A percentile compares a stretch with the other conserved stretches of the same genome.
These are phyloP conservation scores for Aspergillus latus DNA, from an alignment of 2,329 filamentous ascomycete genomes.

Conservation along the genomic window DNA sequence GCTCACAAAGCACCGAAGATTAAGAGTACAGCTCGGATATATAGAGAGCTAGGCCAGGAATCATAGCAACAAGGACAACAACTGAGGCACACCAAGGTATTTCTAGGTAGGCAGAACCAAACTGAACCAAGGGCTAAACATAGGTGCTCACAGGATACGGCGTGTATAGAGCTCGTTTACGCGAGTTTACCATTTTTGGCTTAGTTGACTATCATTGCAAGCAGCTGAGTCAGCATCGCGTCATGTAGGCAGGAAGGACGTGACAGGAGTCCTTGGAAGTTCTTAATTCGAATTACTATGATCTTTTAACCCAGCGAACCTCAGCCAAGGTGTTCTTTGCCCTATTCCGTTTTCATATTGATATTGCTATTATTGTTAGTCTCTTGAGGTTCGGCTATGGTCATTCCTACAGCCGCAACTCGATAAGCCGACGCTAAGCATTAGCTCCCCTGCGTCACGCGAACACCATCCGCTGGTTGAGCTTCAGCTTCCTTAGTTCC, in stretches of 20 bases:
- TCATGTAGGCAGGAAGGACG: not conserved
- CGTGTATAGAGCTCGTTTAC: no score
- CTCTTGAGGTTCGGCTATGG: not conserved
- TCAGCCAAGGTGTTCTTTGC: not conserved
- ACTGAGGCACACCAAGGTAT: no score
- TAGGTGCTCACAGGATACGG: no score
- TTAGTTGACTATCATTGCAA: no score
- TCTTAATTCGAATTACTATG: not conserved
- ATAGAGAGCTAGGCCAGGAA: no score
- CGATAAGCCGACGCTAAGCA: constrained; percentile 1
- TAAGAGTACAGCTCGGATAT: no score
- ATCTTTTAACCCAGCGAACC: not conserved
- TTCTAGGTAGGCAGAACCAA: no score
- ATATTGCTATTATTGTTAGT: not conserved
- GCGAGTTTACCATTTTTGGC: no score
- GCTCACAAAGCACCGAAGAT: no score
- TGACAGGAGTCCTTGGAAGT: no score
- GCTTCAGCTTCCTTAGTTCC: not conserved
- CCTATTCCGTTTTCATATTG: not conserved
- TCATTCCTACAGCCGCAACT: not conserved
- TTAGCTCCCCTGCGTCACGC: not conserved
- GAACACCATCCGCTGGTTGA: constrained; percentile 1
- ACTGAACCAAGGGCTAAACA: no score
- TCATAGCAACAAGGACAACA: no score
- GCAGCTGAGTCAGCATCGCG: not conserved